phyloP scores from a whole-genome alignment of 306 rosid genomes.

The Cercis canadensis region DNA sequence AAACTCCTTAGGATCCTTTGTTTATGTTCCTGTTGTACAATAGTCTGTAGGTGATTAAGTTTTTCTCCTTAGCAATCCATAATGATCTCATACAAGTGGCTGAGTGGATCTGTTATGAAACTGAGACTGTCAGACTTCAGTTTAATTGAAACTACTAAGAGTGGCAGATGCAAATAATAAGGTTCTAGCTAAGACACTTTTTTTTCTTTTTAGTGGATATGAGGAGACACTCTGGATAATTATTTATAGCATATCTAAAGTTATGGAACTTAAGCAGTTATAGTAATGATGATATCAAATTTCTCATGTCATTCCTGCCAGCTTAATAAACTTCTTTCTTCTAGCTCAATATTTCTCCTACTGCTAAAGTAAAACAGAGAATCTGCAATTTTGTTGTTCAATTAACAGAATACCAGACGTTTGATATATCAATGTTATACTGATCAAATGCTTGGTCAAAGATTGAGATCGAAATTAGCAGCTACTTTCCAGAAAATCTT shows the following conservation, averaged over 20 bases:
- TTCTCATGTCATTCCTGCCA: too few species aligned
- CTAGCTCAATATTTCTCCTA: too few species aligned
- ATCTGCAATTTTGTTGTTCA: constrained; percentile 9
- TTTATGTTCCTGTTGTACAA: too few species aligned
- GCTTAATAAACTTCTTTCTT: too few species aligned
- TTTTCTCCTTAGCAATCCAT: neutral
- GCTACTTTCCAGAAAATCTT: constrained; percentile 18
- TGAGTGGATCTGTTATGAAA: constrained; percentile 12
- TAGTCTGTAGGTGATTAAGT: neutral
- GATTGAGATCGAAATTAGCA: constrained; percentile 5
- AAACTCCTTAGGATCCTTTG: too few species aligned
- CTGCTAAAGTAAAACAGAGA: neutral
- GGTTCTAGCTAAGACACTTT: neutral
- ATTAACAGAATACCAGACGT: too few species aligned
- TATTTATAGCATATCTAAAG: neutral
- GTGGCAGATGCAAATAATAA: neutral
- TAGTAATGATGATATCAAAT: too few species aligned
- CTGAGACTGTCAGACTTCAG: neutral
- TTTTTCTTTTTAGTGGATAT: too few species aligned
- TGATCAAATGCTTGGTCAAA: constrained; percentile 22
- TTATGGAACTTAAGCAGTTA: too few species aligned
- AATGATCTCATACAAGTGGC: neutral
- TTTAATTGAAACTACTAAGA: constrained; percentile 3
- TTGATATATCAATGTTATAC: too few species aligned
- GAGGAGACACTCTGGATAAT: constrained; percentile 2